These are phyloP conservation scores for Citrullus amarus DNA, from an alignment of 306 rosid genomes.

Conservation along the genomic window DNA sequence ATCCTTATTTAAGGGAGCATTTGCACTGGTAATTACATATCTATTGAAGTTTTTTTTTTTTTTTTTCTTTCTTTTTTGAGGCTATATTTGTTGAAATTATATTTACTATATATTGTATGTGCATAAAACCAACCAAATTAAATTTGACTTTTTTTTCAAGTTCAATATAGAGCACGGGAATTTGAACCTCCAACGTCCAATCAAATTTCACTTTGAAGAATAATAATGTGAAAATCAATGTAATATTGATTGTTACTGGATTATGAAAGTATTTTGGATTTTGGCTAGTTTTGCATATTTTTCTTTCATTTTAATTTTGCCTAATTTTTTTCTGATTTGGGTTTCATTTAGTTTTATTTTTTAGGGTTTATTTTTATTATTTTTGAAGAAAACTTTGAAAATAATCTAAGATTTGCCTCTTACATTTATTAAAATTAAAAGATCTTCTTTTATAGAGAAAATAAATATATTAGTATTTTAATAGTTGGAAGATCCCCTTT, in stretches of 20 bases:
- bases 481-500: neutral
- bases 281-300: neutral
- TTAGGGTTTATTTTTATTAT: neutral
- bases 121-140: neutral
- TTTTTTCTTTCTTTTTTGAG: too few species aligned
- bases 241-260: neutral
- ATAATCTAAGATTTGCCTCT: neutral
- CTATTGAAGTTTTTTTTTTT: too few species aligned
- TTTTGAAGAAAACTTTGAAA: neutral
- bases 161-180: too few species aligned
- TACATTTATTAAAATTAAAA: neutral
- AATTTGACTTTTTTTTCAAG: neutral
- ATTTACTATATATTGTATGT: neutral
- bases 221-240: neutral
- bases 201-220: too few species aligned
- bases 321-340: neutral
- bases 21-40: constrained; percentile 43
- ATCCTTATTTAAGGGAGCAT: constrained; percentile 70
- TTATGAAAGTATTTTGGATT: neutral
- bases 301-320: neutral
- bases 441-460: neutral
- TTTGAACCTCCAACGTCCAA: too few species aligned
- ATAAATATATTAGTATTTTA: neutral
- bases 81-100: neutral
- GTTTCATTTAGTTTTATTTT: neutral